phyloP scores from a whole-genome alignment of 768 basidiomycete species.

The Russula brevipes region DNA sequence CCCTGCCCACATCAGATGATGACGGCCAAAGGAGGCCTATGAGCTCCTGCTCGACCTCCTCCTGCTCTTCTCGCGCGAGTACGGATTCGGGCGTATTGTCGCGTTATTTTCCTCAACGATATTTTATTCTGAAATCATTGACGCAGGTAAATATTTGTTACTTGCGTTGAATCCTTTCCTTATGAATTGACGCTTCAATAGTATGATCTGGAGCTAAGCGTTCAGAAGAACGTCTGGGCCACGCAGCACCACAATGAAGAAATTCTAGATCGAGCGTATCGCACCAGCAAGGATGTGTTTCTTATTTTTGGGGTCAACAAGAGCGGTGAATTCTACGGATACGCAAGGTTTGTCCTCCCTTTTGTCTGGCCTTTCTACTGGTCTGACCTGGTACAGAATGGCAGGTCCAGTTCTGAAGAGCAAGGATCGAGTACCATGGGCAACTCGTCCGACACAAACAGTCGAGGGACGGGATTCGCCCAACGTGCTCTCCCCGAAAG shows the following conservation, averaged over 20 bases:
- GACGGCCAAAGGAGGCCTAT: slow-evolving; percentile 30
- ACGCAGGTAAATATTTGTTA: slow-evolving; percentile 51
- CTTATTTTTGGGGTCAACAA: slow-evolving; percentile 92
- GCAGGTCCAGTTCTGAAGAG: slow-evolving; percentile 52
- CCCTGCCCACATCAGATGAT: slow-evolving; percentile 38
- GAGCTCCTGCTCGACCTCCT: slow-evolving; percentile 46
- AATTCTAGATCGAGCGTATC: slow-evolving; percentile 85
- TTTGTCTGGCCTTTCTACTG: background rate
- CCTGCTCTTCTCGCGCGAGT: slow-evolving; percentile 71
- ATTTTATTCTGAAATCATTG: slow-evolving; percentile 87
- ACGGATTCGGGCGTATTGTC: slow-evolving; percentile 78
- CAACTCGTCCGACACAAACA: slow-evolving; percentile 26
- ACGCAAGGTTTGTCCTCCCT: slow-evolving; percentile 58
- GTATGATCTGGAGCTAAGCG: slow-evolving; percentile 76
- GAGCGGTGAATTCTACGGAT: slow-evolving; percentile 92
- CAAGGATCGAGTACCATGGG: slow-evolving; percentile 54
- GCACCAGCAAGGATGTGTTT: slow-evolving; percentile 84
- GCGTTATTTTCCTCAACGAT: slow-evolving; percentile 78
- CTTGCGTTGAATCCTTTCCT: background rate
- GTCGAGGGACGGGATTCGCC: background rate
- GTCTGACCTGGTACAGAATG: slow-evolving; percentile 49
- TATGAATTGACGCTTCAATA: slow-evolving; percentile 29
- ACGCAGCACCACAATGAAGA: slow-evolving; percentile 92
- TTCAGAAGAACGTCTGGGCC: slow-evolving; percentile 78
- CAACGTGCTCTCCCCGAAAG: slow-evolving; percentile 36